A percentile compares a stretch with the other conserved stretches of the same genome.
Conservation (phyloP, 208 protist genomes). For the Leishmania aethiopica region DNA sequence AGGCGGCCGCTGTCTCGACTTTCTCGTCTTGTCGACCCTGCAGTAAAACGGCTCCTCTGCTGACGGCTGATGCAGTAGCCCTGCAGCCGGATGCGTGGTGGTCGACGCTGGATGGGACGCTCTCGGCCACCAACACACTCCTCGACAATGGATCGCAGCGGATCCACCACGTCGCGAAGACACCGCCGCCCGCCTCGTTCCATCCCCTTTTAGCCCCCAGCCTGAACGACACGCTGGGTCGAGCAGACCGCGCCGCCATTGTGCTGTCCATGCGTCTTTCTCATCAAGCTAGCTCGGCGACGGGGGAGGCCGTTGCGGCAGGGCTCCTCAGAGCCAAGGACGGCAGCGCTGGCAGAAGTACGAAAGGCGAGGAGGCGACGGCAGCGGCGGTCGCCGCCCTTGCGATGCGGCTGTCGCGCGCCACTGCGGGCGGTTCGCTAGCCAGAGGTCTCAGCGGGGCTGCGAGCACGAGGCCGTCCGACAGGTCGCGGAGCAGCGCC, state of each 20-base stretch:
- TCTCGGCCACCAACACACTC: slow-evolving; percentile 15
- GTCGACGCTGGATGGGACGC: slow-evolving; percentile 33
- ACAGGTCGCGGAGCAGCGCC: not conserved
- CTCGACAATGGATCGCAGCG: not conserved
- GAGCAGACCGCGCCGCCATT: slow-evolving; percentile 48
- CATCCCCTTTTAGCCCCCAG: slow-evolving; percentile 4
- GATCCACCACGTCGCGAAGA: not conserved
- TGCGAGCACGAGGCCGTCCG: slow-evolving; percentile 12
- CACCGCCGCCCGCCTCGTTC: not conserved
- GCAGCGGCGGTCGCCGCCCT: slow-evolving; percentile 2
- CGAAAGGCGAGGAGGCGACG: not conserved
- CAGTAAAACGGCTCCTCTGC: not conserved
- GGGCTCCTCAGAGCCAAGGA: not conserved
- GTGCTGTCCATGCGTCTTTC: slow-evolving; percentile 28
- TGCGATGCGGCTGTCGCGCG: slow-evolving; percentile 11
- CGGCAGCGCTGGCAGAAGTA: not conserved
- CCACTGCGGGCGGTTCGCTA: not conserved
- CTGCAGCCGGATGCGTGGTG: slow-evolving; percentile 26
- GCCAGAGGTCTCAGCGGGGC: not conserved
- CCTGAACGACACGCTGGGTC: slow-evolving; percentile 55
- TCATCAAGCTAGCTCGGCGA: not conserved
- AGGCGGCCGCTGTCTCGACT: not conserved
- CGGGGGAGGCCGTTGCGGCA: not conserved
- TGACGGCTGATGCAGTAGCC: not conserved
- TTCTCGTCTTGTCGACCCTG: not conserved